Base-by-base conservation (phyloP, 805 yeast genomes). In the Candida nonsorbophila region DNA sequence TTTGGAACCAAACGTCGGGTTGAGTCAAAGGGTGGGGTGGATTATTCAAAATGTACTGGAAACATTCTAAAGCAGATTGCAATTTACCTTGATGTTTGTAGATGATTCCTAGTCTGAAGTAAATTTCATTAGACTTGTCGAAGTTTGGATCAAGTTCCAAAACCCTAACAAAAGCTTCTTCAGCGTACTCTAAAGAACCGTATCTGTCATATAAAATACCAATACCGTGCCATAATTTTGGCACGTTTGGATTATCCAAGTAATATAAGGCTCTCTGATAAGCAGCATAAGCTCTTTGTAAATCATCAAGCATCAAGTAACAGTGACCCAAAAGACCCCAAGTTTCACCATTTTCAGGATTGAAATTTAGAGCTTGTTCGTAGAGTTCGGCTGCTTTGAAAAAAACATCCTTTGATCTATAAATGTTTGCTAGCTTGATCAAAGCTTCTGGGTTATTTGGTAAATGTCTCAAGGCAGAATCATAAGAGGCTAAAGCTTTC, bases 251-350 rank as follows among this genome's bases (percentile, higher is more conserved):
- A 49, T 92, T 90, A 40, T 84, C 85, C 51, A 88, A 62, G 53
- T 86, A 92, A 56, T 84, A 83, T 27, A 92, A 66, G 3, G 97
- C 97, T 51, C 94, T 88, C 62, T 92, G 98, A 62, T 92, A 92
- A 3, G 97, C 95, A 25, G 88, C 82, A 54, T 92, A 92, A 6
- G 97, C 97, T 46, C 95, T 76, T 55, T 85, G 96, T 37, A 92
- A 69, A 49, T 92, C 98, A 56, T 92, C 98, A 53, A 88, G 66
- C 96, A 92, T 92, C 44, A 92, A 65, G 53, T 87, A 92, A 62
- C 98, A 92, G 60, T 92, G 97, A 30, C 98, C 95, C 45, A 88
- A 64, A 10, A 90, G 72, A 0, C 97, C 97, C 97, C 98, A 92
- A 20, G 94, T 85, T 45, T 90, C 97, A 34, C 97, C 96, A 45